These are phyloP conservation scores for Parmelia sp. DNA, from an alignment of 495 filamentous ascomycete species.

Conservation along the genomic window DNA sequence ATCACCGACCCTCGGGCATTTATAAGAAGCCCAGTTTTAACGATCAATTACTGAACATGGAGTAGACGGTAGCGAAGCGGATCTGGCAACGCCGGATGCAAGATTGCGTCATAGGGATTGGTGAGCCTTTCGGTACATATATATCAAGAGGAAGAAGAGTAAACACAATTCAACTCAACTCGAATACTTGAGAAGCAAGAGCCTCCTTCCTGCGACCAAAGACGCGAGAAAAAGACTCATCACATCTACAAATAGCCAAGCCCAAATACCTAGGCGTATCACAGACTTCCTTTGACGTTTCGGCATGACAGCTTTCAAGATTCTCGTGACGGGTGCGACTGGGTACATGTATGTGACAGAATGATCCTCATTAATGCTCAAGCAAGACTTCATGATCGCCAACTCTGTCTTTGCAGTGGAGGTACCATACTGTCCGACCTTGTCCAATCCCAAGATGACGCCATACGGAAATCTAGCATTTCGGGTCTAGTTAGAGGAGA, in stretches of 20 bases:
- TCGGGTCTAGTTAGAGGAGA: conserved; percentile 15
- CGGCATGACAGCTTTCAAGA: neutral
- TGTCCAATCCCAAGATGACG: neutral
- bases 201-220: too few relatives aligned
- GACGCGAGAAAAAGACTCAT: too few relatives aligned
- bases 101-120: neutral
- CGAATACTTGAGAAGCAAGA: too few relatives aligned
- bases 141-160: too few relatives aligned
- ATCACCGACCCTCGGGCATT: too few relatives aligned
- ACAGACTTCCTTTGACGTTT: too few relatives aligned
- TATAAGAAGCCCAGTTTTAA: too few relatives aligned
- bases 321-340: neutral
- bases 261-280: too few relatives aligned
- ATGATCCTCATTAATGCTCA: neutral
- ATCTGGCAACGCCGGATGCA: neutral
- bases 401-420: neutral
- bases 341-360: neutral
- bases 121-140: too few relatives aligned
- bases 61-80: neutral
- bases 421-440: conserved; percentile 10
- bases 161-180: too few relatives aligned
- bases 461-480: conserved; percentile 4
- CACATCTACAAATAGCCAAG: too few relatives aligned
- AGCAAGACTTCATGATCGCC: neutral
- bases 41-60: too few relatives aligned